Evolutionary conservation across 2,329 filamentous ascomycete species (phyloP).

Genomic region (Cladosporium sp.): DNA sequence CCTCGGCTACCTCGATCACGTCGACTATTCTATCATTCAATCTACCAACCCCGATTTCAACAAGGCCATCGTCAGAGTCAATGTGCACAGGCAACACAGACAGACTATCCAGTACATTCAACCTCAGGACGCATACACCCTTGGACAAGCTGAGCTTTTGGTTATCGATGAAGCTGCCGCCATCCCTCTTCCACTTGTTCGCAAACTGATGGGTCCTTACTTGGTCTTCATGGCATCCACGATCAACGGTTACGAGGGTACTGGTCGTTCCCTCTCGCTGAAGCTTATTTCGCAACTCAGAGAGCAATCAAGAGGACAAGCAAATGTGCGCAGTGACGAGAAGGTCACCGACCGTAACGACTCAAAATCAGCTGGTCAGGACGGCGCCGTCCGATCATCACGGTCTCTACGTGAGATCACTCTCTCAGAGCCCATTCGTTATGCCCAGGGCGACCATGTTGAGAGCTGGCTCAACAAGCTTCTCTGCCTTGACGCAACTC

Average conservation of each 20-base stretch:
- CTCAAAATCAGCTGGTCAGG: slow-evolving; percentile 61
- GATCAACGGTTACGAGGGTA: slow-evolving; percentile 98
- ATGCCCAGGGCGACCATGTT: slow-evolving; percentile 82
- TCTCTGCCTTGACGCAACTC: slow-evolving; percentile 86
- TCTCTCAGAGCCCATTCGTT: slow-evolving; percentile 89
- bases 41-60: slow-evolving; percentile 98
- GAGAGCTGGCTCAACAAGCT: slow-evolving; percentile 96
- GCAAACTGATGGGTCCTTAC: slow-evolving; percentile 94
- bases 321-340: slow-evolving; percentile 52
- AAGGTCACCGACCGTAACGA: slow-evolving; percentile 79
- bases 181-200: slow-evolving; percentile 86
- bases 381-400: slow-evolving; percentile 57
- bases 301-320: slow-evolving; percentile 74
- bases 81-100: slow-evolving; percentile 88
- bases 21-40: slow-evolving; percentile 97
- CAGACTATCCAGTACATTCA: slow-evolving; percentile 99
- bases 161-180: slow-evolving; percentile 98
- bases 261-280: slow-evolving; percentile 86
- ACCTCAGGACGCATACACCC: slow-evolving; percentile 89
- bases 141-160: slow-evolving; percentile 90
- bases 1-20: slow-evolving; percentile 87
- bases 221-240: slow-evolving; percentile 99
- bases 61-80: slow-evolving; percentile 96
- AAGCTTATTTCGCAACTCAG: slow-evolving; percentile 97
- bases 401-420: slow-evolving; percentile 88